A percentile compares a stretch with the other conserved stretches of the same genome.
These are phyloP conservation scores for Rachicladosporium sp. DNA, from an alignment of 2,329 filamentous ascomycete species.

Conservation along the genomic window DNA sequence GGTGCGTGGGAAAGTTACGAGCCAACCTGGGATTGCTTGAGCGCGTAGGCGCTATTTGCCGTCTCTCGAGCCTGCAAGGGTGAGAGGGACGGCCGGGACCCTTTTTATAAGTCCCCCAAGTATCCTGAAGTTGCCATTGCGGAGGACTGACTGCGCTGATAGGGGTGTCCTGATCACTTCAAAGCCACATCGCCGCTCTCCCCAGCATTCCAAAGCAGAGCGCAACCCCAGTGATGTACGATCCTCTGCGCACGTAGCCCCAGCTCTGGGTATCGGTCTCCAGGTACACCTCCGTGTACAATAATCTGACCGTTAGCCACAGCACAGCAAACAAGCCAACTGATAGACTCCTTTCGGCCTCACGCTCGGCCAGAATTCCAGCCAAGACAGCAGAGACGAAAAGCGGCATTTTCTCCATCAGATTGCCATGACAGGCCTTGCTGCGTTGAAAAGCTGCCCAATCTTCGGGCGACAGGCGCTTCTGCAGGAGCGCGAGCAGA, in stretches of 20 bases:
- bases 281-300: conserved; percentile 29
- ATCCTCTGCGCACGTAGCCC: conserved; percentile 15
- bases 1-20: neutral
- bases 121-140: neutral
- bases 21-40: conserved; percentile 4
- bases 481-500: conserved; percentile 24
- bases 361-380: conserved; percentile 28
- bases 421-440: conserved; percentile 34
- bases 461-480: conserved; percentile 24
- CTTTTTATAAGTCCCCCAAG: conserved; percentile 29
- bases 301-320: conserved; percentile 24
- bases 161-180: conserved; percentile 5
- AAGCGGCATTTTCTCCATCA: conserved; percentile 35
- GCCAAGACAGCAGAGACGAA: conserved; percentile 33
- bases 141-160: conserved; percentile 15
- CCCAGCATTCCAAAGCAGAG: conserved; percentile 21
- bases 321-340: conserved; percentile 23
- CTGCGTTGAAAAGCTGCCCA: conserved; percentile 33
- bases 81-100: conserved; percentile 16
- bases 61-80: conserved; percentile 12
- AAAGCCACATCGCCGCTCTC: conserved; percentile 18
- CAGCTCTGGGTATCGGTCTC: conserved; percentile 15
- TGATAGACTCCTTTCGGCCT: conserved; percentile 15
- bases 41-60: conserved; percentile 8
- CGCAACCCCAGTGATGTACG: conserved; percentile 19